phyloP scores from a whole-genome alignment of 148 eudicot genomes.

The Cornus controversa region DNA sequence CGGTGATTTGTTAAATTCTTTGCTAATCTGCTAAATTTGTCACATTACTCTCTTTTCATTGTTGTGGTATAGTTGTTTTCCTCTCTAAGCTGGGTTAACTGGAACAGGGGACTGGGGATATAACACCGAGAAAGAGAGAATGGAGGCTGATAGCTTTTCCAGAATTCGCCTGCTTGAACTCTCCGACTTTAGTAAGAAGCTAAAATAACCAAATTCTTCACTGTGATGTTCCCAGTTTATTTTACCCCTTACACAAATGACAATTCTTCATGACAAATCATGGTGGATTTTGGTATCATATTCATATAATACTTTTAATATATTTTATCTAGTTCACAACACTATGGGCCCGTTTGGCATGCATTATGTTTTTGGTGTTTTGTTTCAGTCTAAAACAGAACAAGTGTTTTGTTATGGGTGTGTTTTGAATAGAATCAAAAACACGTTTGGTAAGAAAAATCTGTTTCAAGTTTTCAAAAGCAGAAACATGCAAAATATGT shows the following conservation, averaged over 20 bases:
- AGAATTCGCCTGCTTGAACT: slow-evolving; percentile 77
- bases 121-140: slow-evolving; percentile 81
- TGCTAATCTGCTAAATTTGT: not conserved
- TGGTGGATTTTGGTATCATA: not conserved
- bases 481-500: too few species aligned
- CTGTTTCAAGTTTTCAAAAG: too few species aligned
- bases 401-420: too few species aligned
- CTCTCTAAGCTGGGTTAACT: slow-evolving; percentile 14
- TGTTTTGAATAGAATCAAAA: too few species aligned
- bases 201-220: slow-evolving; percentile 47
- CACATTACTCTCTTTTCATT: not conserved
- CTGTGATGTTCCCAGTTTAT: not conserved
- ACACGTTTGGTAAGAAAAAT: too few species aligned
- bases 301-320: not conserved
- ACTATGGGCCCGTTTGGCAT: too few species aligned
- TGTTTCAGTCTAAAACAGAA: too few species aligned
- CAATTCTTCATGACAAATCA: not conserved
- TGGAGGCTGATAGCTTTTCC: slow-evolving; percentile 69
- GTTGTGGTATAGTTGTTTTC: not conserved
- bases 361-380: too few species aligned
- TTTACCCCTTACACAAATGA: not conserved
- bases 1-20: slow-evolving; percentile 41
- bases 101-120: slow-evolving; percentile 93
- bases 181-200: slow-evolving; percentile 80
- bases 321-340: too few species aligned